Base-by-base conservation (phyloP, 176 grass and related monocot genomes). In the Oryza punctata region DNA sequence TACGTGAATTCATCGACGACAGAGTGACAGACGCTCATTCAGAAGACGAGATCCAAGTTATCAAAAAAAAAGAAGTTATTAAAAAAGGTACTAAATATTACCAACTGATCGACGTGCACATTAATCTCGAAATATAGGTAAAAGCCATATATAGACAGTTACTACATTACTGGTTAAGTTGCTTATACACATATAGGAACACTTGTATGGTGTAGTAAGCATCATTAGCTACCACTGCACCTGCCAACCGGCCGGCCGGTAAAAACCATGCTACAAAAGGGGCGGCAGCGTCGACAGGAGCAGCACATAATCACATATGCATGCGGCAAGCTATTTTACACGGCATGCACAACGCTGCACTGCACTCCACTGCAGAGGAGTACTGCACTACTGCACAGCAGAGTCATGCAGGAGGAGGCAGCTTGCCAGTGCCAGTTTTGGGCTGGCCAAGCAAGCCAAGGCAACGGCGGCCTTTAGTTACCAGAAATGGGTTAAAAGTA, bases 401-500 rank as follows among this genome's bases (percentile, higher is more conserved):
- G 29, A 19, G 44, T 11, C 18, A 46, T 23, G 29, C 24, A 73
- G 45, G 7, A 19, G 72, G 14, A 19, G 72, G 23, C 45, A 37
- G 12, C 1, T 1, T 2, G 50, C 13, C 30, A 30, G 72, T 81
- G 33, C 72, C 78, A 26, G 81, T 61, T 27, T 12, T 44, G 81
- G 81, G 11, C 46, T 72, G 35, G 45, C 67, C 57, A 66, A 18
- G 45, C 1, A 27, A 54, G 66, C 57, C 70, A 16, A 26, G 45
- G 78, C 63, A 60, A 81, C 64, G 60, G 10, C 14, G 19, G 19
- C 38, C n/a, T 67, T 63, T 44, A 46, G 81, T 69, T 74, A 67
- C 75, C 87, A 73, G 21, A 74, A 79, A 67, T 49, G 47, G 78
- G 35, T 70, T 49, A 50, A 57, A 54, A 54, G 47, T 6, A 88